Base-by-base conservation (phyloP, 2,329 filamentous ascomycete genomes). In the Passalora sequoiae region DNA sequence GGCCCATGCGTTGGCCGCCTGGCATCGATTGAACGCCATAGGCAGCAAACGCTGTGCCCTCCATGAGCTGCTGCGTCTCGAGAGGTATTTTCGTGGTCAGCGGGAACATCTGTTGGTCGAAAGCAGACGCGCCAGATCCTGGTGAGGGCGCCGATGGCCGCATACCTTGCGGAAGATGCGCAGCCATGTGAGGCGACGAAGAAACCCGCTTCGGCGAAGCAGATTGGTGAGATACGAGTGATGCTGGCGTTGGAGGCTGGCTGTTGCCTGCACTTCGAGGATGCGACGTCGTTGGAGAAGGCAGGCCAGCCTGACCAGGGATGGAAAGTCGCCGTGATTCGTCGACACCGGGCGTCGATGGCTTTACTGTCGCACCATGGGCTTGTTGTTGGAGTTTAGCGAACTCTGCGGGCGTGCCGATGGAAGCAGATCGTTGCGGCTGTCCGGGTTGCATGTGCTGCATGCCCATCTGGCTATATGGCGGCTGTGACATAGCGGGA, bases 61-160 rank as follows among this genome's bases (percentile, higher is more conserved):
- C 73, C 4, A 79, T 62, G 13, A 79, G 62, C 55, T 75, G 72
- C 57, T 78, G 75, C 1, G 73, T 67, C 51, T 79, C 72, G 3
- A 69, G 60, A 16, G 76, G 74, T 16, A 79, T 60, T 3, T 69
- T 64, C 29, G 71, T 69, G 2, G 71, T 72, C 41, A 78, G 64
- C 7, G 73, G 72, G 57, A 36, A 45, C 20, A 41, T 47, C 38
- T 41, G 39, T 27, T 47, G 32, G 15, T 41, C 41, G 24, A 25
- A 27, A 20, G 33, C 6, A 5, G 19, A 20, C 8, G 33, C 15
- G 15, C 15, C 30, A 3, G 30, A 10, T 24, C 16, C 20, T 1
- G 33, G 33, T 12, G 42, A 39, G 17, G 30, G 29, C 9, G 41
- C 30, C 17, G 41, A 44, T n/a, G 16, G 33, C 24, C 17, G 33